phyloP scores from a whole-genome alignment of 176 grass and related monocot species.

The Zea mays region Zm-B73-REFERENCE-NAM-5.0 NC_050099.1:99130501-99131000 shows the following conservation, averaged over 20 bases:
- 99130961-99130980: slow-evolving; percentile 53
- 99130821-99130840: slow-evolving; percentile 47
- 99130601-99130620: slow-evolving; percentile 39
- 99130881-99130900: slow-evolving; percentile 72
- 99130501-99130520: slow-evolving; percentile 58
- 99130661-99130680: slow-evolving; percentile 40
- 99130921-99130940: slow-evolving; percentile 76
- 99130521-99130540: slow-evolving; percentile 84
- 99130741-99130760: slow-evolving; percentile 31
- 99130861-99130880: slow-evolving; percentile 41
- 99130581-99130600: slow-evolving; percentile 38
- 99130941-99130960: slow-evolving; percentile 87
- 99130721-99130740: background rate
- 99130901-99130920: slow-evolving; percentile 47
- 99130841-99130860: slow-evolving; percentile 43
- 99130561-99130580: slow-evolving; percentile 54
- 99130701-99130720: slow-evolving; percentile 36
- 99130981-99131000: slow-evolving; percentile 1
- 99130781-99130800: slow-evolving; percentile 4
- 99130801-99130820: slow-evolving; percentile 64
- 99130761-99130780: slow-evolving; percentile 51
- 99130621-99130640: slow-evolving; percentile 38
- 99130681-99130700: slow-evolving; percentile 32
- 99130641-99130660: slow-evolving; percentile 28
- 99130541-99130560: slow-evolving; percentile 59